phyloP scores from a whole-genome alignment of 2,329 filamentous ascomycete species.

The Neonectria neomacrospora region DNA sequence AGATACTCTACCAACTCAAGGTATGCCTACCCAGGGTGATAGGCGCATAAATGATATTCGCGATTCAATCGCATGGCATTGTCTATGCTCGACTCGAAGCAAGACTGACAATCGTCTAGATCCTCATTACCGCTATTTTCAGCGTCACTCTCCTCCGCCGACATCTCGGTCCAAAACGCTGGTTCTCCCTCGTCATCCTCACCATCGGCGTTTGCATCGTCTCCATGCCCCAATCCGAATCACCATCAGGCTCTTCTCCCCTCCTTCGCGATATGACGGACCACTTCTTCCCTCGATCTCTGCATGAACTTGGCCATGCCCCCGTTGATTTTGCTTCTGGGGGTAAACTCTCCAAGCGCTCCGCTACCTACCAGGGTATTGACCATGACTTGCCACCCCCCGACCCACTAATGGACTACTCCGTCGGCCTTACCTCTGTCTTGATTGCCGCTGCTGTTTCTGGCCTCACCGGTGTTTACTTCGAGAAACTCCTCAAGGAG shows the following conservation, averaged over 20 bases:
- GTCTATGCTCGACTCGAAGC: background rate
- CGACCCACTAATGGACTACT: conserved; percentile 74
- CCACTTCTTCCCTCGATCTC: conserved; percentile 80
- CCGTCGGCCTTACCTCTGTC: conserved; percentile 82
- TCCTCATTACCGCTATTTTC: conserved; percentile 89
- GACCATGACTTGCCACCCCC: conserved; percentile 65
- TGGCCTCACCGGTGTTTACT: conserved; percentile 85
- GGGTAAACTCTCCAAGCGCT: conserved; percentile 59
- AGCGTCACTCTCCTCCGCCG: conserved; percentile 81
- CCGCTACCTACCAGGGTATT: conserved; percentile 92
- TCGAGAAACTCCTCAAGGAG: conserved; percentile 92
- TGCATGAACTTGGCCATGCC: conserved; percentile 77
- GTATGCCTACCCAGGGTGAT: conserved; percentile 49
- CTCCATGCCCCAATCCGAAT: conserved; percentile 74
- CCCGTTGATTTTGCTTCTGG: conserved; percentile 35
- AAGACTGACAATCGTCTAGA: conserved; percentile 56
- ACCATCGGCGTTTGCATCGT: conserved; percentile 87
- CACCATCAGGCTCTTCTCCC: conserved; percentile 60
- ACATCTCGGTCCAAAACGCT: conserved; percentile 76
- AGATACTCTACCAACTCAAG: conserved; percentile 93
- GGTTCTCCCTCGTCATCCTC: conserved; percentile 82
- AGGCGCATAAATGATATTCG: background rate
- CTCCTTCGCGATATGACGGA: conserved; percentile 72
- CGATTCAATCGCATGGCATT: background rate
- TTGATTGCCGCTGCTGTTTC: conserved; percentile 82